Base-by-base conservation (phyloP, 129 eudicot genomes). In the Flaveria robusta region DNA sequence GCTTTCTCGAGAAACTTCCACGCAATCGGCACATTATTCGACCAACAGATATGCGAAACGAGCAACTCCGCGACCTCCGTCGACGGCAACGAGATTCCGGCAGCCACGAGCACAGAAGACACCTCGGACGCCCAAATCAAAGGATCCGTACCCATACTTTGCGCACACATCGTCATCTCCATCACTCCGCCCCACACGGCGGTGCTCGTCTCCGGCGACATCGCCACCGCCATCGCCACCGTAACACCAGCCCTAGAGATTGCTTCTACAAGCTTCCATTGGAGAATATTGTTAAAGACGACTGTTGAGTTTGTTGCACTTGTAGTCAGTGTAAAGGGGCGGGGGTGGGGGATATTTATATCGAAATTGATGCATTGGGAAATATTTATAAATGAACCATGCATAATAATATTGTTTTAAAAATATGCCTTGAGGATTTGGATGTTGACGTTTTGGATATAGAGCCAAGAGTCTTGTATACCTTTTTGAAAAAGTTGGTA, bases 1-100 rank as follows among this genome's bases (percentile, higher is more conserved):
- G 97, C 97, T 77, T 89, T 91, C 41, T 94, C 98, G 0, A 94
- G 87, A 82, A 82, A 89, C 68, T 94, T 94, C 98, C 98, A 94
- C 2, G 88, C 89, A 59, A 87, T 85, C 3, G 98, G 91, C 24
- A 78, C 83, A 67, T 86, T 94, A 71, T 91, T 94, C 15, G 85
- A 71, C 93, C 91, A 94, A 41, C 97, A 91, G 20, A 94, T 89
- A 68, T 91, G 83, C 11, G 88, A 81, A 42, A 94, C 96, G 46
- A 94, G 86, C 26, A 94, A 70, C 41, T 86, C 75, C 7, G 96
- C 93, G 7, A 89, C 79, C 74, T 88, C 90, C 8, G 79, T 47
- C 42, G 98, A 94, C 18, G 98, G 98, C 66, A 83, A 12, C 34
- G 92, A 63, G 19, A 87, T 76, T 24, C 97, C 98, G 73, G 97